Evolutionary conservation across 257 asterid genomes (phyloP).

Genomic region (Nicotiana attenuata): DNA sequence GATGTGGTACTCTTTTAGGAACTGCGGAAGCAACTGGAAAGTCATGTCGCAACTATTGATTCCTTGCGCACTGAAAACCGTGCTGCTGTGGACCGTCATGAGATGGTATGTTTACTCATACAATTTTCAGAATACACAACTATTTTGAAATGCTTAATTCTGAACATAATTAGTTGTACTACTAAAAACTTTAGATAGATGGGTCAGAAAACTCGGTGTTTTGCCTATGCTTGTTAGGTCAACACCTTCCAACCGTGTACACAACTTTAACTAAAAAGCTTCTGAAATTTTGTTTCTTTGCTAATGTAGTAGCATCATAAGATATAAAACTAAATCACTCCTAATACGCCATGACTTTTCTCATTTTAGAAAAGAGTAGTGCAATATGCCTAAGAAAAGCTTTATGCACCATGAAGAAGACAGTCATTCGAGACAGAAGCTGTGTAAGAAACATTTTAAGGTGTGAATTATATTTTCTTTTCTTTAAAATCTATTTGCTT

Average conservation of each 20-base stretch:
- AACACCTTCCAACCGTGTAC: background rate
- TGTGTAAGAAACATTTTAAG: background rate
- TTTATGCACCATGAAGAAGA: background rate
- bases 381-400: background rate
- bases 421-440: background rate
- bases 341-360: background rate
- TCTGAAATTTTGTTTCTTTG: background rate
- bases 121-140: background rate
- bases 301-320: background rate
- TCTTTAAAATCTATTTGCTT: background rate
- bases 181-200: background rate
- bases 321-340: background rate
- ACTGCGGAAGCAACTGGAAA: conserved; percentile 83
- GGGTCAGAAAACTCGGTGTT: background rate
- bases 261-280: background rate
- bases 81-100: conserved; percentile 59
- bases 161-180: background rate
- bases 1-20: conserved; percentile 45
- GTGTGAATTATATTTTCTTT: background rate
- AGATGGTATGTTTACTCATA: conserved; percentile 47
- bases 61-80: conserved; percentile 61
- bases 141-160: background rate
- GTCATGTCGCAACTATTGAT: conserved; percentile 61
- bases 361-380: background rate
- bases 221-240: background rate